Percentiles rank a stretch among this genome's conserved stretches.
These are phyloP conservation scores for Leishmania aethiopica DNA, from an alignment of 208 protist species.

Conservation along the genomic window DNA sequence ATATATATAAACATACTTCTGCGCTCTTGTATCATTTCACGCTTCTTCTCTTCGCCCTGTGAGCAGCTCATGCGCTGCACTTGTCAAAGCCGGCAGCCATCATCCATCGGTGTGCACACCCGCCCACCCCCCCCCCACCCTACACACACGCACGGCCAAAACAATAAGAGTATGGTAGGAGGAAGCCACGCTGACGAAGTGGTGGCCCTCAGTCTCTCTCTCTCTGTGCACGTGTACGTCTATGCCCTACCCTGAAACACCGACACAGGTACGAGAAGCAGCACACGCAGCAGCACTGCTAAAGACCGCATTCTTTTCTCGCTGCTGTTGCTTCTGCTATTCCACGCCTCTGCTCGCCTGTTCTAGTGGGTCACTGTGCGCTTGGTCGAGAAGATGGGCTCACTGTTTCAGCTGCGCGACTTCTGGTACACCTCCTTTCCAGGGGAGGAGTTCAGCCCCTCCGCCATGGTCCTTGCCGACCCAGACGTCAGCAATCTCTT, in stretches of 20 bases:
- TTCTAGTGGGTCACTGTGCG: neutral
- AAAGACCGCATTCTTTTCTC: neutral
- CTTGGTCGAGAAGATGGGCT: conserved; percentile 66
- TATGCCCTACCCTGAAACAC: neutral
- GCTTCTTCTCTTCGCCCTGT: conserved; percentile 5
- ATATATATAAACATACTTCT: too few species aligned
- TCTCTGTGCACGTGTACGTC: neutral
- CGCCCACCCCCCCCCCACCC: too few species aligned
- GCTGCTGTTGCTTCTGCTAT: neutral
- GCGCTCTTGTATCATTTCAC: neutral
- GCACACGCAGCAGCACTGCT: neutral
- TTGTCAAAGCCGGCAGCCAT: neutral
- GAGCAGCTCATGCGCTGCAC: neutral
- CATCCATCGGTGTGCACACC: neutral
- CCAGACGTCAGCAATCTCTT: conserved; percentile 61
- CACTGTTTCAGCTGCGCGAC: conserved; percentile 91
- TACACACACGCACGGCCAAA: neutral
- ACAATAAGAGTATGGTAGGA: neutral
- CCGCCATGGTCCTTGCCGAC: conserved; percentile 69
- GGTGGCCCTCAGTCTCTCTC: neutral
- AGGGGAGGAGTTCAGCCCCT: conserved; percentile 79
- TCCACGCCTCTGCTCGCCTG: neutral
- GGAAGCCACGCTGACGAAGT: neutral
- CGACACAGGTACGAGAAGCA: neutral
- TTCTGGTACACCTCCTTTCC: conserved; percentile 85